Evolutionary conservation across 345 rosid species (phyloP).

Genomic region (Turnera subulata): DNA sequence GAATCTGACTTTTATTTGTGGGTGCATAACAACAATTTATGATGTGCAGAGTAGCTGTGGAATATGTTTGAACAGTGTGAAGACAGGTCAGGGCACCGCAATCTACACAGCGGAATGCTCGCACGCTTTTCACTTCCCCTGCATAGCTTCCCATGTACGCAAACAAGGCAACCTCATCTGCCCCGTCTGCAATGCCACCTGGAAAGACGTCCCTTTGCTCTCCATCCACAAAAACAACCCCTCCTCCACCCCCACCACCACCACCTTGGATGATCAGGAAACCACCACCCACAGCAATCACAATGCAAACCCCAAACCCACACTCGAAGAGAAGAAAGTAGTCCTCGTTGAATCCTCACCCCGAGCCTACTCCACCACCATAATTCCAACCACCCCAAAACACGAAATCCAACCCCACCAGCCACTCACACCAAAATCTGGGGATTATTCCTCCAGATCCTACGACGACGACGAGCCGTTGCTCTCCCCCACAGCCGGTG

Average conservation of each 20-base stretch:
- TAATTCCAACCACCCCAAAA: conserved; percentile 6
- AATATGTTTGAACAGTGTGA: conserved; percentile 31
- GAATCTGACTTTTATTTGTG: background rate
- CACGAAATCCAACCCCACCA: background rate
- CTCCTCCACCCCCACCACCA: too few species aligned
- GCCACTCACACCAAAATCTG: conserved; percentile 5
- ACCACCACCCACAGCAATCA: too few species aligned
- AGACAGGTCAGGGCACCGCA: conserved; percentile 33
- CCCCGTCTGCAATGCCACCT: conserved; percentile 25
- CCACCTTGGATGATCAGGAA: too few species aligned
- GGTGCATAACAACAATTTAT: too few species aligned
- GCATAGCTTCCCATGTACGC: conserved; percentile 30
- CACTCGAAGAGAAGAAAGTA: conserved; percentile 21
- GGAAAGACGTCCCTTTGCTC: conserved; percentile 33
- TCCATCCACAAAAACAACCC: conserved; percentile 17
- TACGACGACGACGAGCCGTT: conserved; percentile 31
- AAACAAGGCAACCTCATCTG: conserved; percentile 27
- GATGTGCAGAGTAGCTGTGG: conserved; percentile 34
- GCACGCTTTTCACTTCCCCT: conserved; percentile 33
- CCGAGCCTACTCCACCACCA: background rate
- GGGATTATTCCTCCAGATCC: conserved; percentile 22
- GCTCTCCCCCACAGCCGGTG: conserved; percentile 23
- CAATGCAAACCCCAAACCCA: background rate
- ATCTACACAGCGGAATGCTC: conserved; percentile 34
- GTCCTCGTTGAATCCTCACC: conserved; percentile 16